Base-by-base conservation (phyloP, 257 asterid species). In the Solanum raphanifolium region DNA sequence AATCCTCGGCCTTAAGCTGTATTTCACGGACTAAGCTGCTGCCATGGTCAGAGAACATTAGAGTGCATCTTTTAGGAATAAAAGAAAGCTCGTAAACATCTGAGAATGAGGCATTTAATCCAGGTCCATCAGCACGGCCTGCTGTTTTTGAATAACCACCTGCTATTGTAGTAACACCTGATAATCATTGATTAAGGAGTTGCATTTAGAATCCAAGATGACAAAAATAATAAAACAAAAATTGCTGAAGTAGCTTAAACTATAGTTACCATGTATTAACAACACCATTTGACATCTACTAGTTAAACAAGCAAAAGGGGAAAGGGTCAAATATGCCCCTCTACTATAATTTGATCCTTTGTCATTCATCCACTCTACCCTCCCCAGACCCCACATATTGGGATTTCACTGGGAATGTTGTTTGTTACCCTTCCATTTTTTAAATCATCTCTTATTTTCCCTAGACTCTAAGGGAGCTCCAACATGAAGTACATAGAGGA, bases 151-250 rank as follows among this genome's bases (percentile, higher is more conserved):
- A 90, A 90, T 83, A 89, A 65, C 98, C 99, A 52, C 99, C 99
- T 83, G 98, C 98, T 84, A 96, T 96, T 8, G 99, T 96, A 90
- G 94, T 92, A 87, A 96, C 99, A 48, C 99, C 99, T 96, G 89
- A 52, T 65, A 73, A 73, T 73, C 84, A 73, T 73, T 79, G n/a
- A 34, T 25, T 46, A 8, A 32, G 31, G 83, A 72, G 41, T 46
- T 46, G 13, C 48, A 74, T 62, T 86, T 16, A 52, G 52, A 34
- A 27, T 27, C 73, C 27, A 52, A 86, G 11, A 8, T 23, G 75
- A 46, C 12, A 5, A 72, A 7, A 73, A 43, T 48, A 71, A 48
- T 13, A 3, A 48, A 29, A 31, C 36, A 27, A 43, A 46, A 31
- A 10, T 72, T 13, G 52, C 55, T 71, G 58, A 71, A 43, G 38